Base-by-base conservation (phyloP, 768 basidiomycete genomes). In the Daedaleopsis sinensis region DNA sequence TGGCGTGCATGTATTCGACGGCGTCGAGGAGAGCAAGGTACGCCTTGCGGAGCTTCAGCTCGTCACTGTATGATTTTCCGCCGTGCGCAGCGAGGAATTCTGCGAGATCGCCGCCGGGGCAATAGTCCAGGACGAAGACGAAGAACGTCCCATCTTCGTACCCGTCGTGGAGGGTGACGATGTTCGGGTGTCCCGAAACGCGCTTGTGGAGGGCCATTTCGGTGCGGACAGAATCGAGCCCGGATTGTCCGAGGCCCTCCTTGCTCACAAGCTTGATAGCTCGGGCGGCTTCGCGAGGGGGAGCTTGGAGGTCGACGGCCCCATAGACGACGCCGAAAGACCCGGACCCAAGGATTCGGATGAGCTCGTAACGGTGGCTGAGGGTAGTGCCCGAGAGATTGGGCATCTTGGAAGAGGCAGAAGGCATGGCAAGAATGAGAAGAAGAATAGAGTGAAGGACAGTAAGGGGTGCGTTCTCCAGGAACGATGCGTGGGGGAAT, bases 21-120 rank as follows among this genome's bases (percentile, higher is more conserved):
- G 82, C 78, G 65, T 82, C 81, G 65, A 84, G 59, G 59, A 85
- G 76, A 63, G 84, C 82, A 10, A 81, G 67, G 71, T 83, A 84
- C 39, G 79, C 77, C 27, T 66, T 56, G 52, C 75, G 78, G 68
- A 85, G 79, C 55, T 80, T 71, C 15, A 60, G 64, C 67, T 82
- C 79, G 66, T 82, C 71, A 13, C 72, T 71, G 61, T 80, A 80
- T 57, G 70, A 32, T 3, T 32, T 7, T 32, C 7, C 52, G 55
- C 67, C 63, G n/a, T 59, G 46, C 27, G 59, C 60, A 63, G 79
- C 78, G 21, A 77, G 71, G 66, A 53, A 76, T 63, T 80, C 80
- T 56, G 78, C 81, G 52, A 85, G 73, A 64, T 84, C 82, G 24
- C 83, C 81, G 44, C 67, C 71, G 6, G 67, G 51, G 55, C 67